Evolutionary conservation across 495 filamentous ascomycete genomes (phyloP).

Genomic region (Corynascus novoguineensis): DNA sequence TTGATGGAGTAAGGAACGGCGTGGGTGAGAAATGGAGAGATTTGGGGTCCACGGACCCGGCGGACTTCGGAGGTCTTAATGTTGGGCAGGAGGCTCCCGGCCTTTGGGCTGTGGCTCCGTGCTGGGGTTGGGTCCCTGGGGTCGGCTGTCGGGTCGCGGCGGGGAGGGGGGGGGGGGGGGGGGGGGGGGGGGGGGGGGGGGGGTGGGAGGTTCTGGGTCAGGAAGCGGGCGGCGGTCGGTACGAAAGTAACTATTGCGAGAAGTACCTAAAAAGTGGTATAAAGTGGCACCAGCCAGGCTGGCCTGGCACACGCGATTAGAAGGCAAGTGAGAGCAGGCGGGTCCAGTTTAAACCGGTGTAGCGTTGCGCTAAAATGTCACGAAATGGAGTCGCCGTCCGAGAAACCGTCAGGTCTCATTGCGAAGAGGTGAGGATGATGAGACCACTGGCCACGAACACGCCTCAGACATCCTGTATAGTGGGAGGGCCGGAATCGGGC

Average conservation of each 20-base stretch:
- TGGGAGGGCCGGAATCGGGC: background rate
- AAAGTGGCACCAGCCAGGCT: background rate
- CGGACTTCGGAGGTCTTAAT: constrained; percentile 10
- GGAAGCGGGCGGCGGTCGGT: constrained; percentile 13
- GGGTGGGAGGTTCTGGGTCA: constrained; percentile 6
- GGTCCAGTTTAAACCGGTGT: too few relatives aligned
- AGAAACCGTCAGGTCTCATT: background rate
- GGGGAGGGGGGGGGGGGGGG: too few relatives aligned
- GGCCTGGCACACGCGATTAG: background rate
- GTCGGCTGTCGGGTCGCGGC: constrained; percentile 19
- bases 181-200: too few relatives aligned
- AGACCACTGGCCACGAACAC: constrained; percentile 4
- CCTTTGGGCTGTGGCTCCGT: constrained; percentile 8
- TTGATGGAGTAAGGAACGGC: constrained; percentile 1
- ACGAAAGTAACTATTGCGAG: too few relatives aligned
- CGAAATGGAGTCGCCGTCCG: background rate
- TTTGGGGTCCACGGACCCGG: constrained; percentile 19
- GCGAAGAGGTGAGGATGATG: background rate
- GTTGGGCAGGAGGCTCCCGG: constrained; percentile 6
- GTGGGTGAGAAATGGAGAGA: constrained; percentile 6
- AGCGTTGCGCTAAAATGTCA: background rate
- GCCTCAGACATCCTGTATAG: background rate
- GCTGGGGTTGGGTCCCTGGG: constrained; percentile 6
- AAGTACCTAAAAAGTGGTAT: background rate
- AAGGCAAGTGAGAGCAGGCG: too few relatives aligned